phyloP scores from a whole-genome alignment of 345 rosid species.

The Erucastrum elatum region DNA sequence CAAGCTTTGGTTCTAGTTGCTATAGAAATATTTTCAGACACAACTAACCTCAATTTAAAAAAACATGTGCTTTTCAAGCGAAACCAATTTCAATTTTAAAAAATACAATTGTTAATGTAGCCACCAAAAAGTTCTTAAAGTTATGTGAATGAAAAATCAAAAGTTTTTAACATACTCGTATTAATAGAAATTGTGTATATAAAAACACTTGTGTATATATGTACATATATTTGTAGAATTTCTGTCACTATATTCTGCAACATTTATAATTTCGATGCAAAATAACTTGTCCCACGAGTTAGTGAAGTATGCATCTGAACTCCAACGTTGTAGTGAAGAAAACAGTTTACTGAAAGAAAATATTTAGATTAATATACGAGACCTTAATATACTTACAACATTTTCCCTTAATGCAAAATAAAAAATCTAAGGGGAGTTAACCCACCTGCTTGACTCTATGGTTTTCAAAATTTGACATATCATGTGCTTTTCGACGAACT shows the following conservation, averaged over 20 bases:
- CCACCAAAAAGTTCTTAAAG: neutral
- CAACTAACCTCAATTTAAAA: conserved; percentile 27
- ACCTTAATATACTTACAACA: neutral
- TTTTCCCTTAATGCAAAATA: neutral
- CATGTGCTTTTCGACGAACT: conserved; percentile 4
- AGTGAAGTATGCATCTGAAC: neutral
- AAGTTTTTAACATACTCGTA: conserved; percentile 8
- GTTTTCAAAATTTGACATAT: conserved; percentile 11
- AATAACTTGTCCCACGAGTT: conserved; percentile 16
- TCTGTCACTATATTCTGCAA: neutral
- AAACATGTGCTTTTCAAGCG: conserved; percentile 25
- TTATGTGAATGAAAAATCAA: conserved; percentile 16
- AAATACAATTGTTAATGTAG: neutral
- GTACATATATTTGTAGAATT: neutral
- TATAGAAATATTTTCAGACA: conserved; percentile 23
- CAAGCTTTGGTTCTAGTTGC: conserved; percentile 20
- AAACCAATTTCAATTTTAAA: conserved; percentile 18
- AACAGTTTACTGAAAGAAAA: neutral
- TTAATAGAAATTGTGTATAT: neutral
- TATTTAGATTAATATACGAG: neutral
- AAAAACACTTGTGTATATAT: neutral
- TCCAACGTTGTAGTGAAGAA: neutral
- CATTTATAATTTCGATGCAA: neutral
- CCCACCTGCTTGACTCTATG: conserved; percentile 35
- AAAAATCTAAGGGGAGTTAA: conserved; percentile 23